Evolutionary conservation across 2,329 filamentous ascomycete genomes (phyloP).

Genomic region (Thelonectria rubi): DNA sequence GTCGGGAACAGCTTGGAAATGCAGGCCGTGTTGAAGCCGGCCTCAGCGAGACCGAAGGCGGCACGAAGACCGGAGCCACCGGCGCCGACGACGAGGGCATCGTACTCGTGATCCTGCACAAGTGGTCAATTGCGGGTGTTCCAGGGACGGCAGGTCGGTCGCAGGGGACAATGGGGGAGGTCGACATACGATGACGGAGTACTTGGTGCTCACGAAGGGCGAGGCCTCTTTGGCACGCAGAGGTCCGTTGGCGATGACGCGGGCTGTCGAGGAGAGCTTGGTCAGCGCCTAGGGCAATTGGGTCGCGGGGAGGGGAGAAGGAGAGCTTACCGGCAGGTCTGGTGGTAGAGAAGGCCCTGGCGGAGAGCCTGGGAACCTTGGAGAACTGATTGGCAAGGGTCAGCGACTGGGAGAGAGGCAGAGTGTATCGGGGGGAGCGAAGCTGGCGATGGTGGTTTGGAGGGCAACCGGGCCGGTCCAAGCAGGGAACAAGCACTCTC

Average conservation of each 20-base stretch:
- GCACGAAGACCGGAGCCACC: constrained; percentile 84
- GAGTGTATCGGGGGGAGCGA: constrained; percentile 16
- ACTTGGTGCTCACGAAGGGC: constrained; percentile 86
- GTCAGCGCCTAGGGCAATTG: constrained; percentile 31
- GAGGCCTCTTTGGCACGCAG: constrained; percentile 94
- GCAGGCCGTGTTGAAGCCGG: constrained; percentile 89
- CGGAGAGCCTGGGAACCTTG: constrained; percentile 68
- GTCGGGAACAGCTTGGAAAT: constrained; percentile 90
- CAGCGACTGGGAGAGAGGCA: constrained; percentile 28
- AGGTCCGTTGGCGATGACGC: constrained; percentile 85
- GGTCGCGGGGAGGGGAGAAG: neutral
- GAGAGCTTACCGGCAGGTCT: constrained; percentile 74
- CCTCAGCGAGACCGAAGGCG: constrained; percentile 86
- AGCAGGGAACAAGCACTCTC: constrained; percentile 3
- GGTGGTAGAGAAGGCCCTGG: constrained; percentile 87
- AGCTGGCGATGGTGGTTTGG: constrained; percentile 28
- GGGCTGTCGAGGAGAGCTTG: constrained; percentile 61
- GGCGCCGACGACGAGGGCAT: constrained; percentile 92
- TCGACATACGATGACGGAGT: constrained; percentile 85
- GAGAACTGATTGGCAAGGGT: constrained; percentile 62
- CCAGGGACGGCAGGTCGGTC: constrained; percentile 2
- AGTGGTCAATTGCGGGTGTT: constrained; percentile 38
- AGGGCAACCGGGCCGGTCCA: constrained; percentile 22
- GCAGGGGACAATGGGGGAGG: constrained; percentile 9
- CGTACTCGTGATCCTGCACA: constrained; percentile 92